Conservation (phyloP, 257 asterid genomes). For the Gynochthodes officinalis region DNA sequence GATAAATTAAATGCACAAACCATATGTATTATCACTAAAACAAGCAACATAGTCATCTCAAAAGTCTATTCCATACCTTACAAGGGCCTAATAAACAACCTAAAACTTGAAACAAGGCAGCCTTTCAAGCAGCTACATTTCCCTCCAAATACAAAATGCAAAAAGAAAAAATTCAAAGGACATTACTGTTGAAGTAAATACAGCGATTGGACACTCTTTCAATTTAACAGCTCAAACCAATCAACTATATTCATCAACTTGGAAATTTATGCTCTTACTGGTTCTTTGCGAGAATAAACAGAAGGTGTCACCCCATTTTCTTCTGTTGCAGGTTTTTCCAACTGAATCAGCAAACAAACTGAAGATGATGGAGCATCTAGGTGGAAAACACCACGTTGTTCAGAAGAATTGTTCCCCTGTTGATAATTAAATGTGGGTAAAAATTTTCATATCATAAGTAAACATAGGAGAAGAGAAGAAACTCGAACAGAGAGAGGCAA, state of each 20-base stretch:
- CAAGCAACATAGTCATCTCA: background rate
- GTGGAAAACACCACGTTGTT: slow-evolving; percentile 72
- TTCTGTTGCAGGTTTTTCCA: slow-evolving; percentile 97
- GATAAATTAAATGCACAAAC: background rate
- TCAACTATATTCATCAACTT: background rate
- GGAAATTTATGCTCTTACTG: slow-evolving; percentile 54
- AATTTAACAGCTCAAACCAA: slow-evolving; percentile 1
- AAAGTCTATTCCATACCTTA: background rate
- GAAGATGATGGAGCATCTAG: slow-evolving; percentile 98
- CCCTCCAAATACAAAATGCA: background rate
- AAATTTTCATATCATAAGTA: slow-evolving; percentile 2
- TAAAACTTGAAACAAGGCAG: background rate
- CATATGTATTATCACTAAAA: background rate
- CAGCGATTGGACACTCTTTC: background rate
- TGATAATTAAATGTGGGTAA: slow-evolving; percentile 25
- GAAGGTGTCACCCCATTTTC: slow-evolving; percentile 98
- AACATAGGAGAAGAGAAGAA: background rate
- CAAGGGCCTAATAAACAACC: background rate
- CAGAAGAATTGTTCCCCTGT: slow-evolving; percentile 64
- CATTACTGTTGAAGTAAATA: background rate
- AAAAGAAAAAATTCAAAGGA: background rate
- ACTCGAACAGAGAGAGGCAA: background rate
- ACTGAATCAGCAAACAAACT: slow-evolving; percentile 88
- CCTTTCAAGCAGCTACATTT: background rate
- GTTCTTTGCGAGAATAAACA: slow-evolving; percentile 98